phyloP scores from a whole-genome alignment of 164 flowering plant species.

The Berberis vulgaris region DNA sequence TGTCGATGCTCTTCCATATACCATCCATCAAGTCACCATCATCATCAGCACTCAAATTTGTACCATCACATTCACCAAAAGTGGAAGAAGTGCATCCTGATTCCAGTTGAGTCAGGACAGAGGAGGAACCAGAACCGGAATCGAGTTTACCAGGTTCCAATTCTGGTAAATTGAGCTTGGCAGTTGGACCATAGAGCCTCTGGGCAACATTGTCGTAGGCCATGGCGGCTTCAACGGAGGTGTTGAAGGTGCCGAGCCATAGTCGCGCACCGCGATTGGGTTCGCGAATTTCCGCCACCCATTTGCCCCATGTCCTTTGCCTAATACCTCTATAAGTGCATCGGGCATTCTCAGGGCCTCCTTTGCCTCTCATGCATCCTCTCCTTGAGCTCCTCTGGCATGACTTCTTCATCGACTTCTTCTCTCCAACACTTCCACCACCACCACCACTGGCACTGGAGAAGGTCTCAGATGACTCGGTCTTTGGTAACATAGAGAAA shows the following conservation, averaged over 20 bases:
- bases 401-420: slow-evolving; percentile 14
- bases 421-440: slow-evolving; percentile 14
- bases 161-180: slow-evolving; percentile 50
- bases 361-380: slow-evolving; percentile 76
- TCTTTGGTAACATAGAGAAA: neutral
- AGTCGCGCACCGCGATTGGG: slow-evolving; percentile 64
- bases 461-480: neutral
- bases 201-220: slow-evolving; percentile 58
- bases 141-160: neutral
- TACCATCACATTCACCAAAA: neutral
- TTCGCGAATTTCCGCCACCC: slow-evolving; percentile 74
- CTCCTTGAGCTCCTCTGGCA: slow-evolving; percentile 47
- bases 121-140: neutral
- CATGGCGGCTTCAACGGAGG: slow-evolving; percentile 51
- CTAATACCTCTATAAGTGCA: slow-evolving; percentile 70
- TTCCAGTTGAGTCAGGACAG: neutral
- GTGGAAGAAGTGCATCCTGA: neutral
- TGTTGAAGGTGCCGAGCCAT: slow-evolving; percentile 65
- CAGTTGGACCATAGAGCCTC: slow-evolving; percentile 46
- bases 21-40: slow-evolving; percentile 14
- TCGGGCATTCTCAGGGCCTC: slow-evolving; percentile 66
- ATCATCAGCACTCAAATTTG: neutral
- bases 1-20: slow-evolving; percentile 27
- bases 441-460: neutral
- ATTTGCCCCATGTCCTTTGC: slow-evolving; percentile 75